A percentile compares a stretch with the other conserved stretches of the same genome.
Evolutionary conservation across 2,329 filamentous ascomycete species (phyloP).

Genomic region (Microdochium nivale): DNA sequence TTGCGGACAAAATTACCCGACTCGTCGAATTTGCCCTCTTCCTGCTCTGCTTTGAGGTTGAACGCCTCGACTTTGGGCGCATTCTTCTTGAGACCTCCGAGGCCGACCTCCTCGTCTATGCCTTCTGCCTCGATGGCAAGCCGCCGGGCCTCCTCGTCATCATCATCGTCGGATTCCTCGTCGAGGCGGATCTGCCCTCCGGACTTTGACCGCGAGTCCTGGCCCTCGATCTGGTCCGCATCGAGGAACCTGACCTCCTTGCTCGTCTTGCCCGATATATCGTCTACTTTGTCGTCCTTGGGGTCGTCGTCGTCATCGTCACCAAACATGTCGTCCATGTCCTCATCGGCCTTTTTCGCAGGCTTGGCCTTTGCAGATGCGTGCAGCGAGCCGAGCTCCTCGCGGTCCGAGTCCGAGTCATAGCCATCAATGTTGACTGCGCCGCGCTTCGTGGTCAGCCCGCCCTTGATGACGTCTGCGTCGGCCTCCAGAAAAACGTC

Average conservation of each 20-base stretch:
- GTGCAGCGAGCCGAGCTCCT: constrained; percentile 34
- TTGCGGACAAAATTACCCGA: constrained; percentile 87
- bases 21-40: constrained; percentile 89
- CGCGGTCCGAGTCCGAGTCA: constrained; percentile 87
- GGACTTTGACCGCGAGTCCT: constrained; percentile 64
- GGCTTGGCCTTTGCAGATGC: background rate
- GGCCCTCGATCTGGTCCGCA: constrained; percentile 63
- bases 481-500: constrained; percentile 78
- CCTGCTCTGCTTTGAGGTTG: constrained; percentile 83
- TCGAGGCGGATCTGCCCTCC: constrained; percentile 63
- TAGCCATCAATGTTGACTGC: constrained; percentile 96
- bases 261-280: constrained; percentile 46
- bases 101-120: constrained; percentile 81
- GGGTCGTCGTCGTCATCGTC: constrained; percentile 50
- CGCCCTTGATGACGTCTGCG: constrained; percentile 83
- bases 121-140: constrained; percentile 68
- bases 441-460: constrained; percentile 73
- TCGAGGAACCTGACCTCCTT: constrained; percentile 55
- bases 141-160: constrained; percentile 63
- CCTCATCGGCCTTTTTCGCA: constrained; percentile 37
- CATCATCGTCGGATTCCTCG: constrained; percentile 42
- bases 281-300: constrained; percentile 43
- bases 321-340: constrained; percentile 82
- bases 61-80: constrained; percentile 94
- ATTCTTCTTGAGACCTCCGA: constrained; percentile 83